Conservation (phyloP, 441 rosid genomes). For the Euphorbia schlechtendalii region DNA sequence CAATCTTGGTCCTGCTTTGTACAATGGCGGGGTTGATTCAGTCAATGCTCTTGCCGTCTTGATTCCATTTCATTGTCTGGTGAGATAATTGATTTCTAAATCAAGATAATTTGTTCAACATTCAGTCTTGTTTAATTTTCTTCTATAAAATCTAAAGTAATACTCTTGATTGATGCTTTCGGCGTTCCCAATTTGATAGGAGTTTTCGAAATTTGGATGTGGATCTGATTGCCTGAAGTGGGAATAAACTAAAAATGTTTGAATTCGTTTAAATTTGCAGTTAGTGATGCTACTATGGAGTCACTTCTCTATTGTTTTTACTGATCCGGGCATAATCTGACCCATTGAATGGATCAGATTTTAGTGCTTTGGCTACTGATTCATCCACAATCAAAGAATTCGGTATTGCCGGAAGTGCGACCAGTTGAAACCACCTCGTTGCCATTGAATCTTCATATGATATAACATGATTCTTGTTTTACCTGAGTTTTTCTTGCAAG, state of each 20-base stretch:
- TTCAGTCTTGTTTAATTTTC: neutral
- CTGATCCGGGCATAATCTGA: slow-evolving; percentile 71
- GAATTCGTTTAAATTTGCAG: slow-evolving; percentile 33
- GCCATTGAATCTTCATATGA: too few species aligned
- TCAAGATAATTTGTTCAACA: too few species aligned
- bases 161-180: neutral
- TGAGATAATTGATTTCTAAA: slow-evolving; percentile 22
- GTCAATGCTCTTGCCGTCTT: slow-evolving; percentile 45
- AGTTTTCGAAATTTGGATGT: slow-evolving; percentile 3
- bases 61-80: slow-evolving; percentile 70
- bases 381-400: slow-evolving; percentile 42
- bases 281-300: slow-evolving; percentile 81
- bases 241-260: slow-evolving; percentile 15
- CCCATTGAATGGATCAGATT: slow-evolving; percentile 51
- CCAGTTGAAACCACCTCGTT: slow-evolving; percentile 76
- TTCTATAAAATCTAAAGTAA: neutral
- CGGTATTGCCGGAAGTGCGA: slow-evolving; percentile 74
- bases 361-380: slow-evolving; percentile 40
- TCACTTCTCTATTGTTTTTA: slow-evolving; percentile 73
- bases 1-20: slow-evolving; percentile 69
- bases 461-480: too few species aligned
- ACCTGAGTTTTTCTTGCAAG: too few species aligned
- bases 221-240: slow-evolving; percentile 2
- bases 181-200: neutral
- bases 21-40: slow-evolving; percentile 53